Percentiles rank a stretch among this genome's conserved stretches.
Conservation (phyloP, 1,284 basidiomycete genomes). For the Kwoniella shivajii region DNA sequence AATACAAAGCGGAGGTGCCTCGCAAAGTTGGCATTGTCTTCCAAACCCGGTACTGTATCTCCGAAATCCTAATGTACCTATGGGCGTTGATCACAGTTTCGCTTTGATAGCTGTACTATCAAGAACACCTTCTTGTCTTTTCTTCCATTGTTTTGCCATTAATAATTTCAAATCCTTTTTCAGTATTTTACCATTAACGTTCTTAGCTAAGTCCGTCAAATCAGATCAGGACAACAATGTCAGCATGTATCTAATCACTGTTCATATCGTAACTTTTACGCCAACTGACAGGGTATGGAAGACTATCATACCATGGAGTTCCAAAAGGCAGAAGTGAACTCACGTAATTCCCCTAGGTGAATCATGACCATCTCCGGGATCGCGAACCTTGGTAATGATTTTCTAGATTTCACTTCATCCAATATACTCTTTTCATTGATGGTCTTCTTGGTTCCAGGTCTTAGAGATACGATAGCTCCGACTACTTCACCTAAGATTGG, state of each 20-base stretch:
- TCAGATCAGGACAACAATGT: not conserved
- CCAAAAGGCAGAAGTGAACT: conserved; percentile 13
- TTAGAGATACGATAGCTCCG: conserved; percentile 36
- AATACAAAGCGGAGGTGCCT: too few relatives aligned
- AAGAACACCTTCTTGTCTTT: not conserved
- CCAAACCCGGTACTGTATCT: not conserved
- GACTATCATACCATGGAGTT: too few relatives aligned
- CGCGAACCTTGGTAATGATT: conserved; percentile 27
- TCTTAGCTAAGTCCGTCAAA: conserved; percentile 23
- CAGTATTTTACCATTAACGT: conserved; percentile 43
- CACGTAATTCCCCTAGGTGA: conserved; percentile 28
- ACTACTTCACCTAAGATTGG: conserved; percentile 43
- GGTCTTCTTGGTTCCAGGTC: conserved; percentile 13
- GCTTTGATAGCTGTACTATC: not conserved
- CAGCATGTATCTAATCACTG: not conserved
- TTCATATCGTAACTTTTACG: not conserved
- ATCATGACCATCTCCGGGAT: conserved; percentile 32
- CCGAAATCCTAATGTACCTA: not conserved
- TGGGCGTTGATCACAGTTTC: conserved; percentile 10
- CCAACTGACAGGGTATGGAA: too few relatives aligned
- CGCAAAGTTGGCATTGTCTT: too few relatives aligned
- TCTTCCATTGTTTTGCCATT: conserved; percentile 31
- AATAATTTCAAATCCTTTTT: conserved; percentile 37
- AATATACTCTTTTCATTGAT: conserved; percentile 23
- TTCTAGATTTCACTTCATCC: conserved; percentile 17